Percentiles rank a stretch among this genome's conserved stretches.
Evolutionary conservation across 2,329 filamentous ascomycete species (phyloP).

Genomic region (Elsinoe fawcettii): DNA sequence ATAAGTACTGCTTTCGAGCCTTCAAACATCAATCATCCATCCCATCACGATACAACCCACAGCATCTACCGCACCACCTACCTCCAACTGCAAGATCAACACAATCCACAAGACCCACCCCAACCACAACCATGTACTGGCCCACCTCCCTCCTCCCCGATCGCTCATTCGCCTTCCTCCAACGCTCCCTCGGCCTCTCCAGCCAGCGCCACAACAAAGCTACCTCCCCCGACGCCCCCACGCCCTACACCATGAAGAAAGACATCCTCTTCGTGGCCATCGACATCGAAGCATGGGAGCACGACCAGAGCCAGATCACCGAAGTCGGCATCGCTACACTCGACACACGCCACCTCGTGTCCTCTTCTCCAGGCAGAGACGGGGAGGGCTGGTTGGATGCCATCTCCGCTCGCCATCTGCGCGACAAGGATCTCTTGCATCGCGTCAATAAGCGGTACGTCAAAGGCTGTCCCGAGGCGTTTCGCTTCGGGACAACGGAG

Average conservation of each 20-base stretch:
- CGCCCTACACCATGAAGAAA: conserved; percentile 63
- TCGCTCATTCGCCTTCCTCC: not conserved
- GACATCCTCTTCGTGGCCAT: conserved; percentile 66
- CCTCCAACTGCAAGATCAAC: not conserved
- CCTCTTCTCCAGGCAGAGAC: conserved; percentile 50
- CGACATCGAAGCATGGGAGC: conserved; percentile 61
- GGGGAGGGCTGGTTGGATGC: conserved; percentile 59
- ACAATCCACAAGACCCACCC: not conserved
- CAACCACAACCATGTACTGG: not conserved
- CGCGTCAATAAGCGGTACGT: conserved; percentile 21
- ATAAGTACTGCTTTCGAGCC: not conserved
- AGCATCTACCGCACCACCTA: not conserved
- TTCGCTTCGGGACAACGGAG: conserved; percentile 22
- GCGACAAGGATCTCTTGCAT: conserved; percentile 43
- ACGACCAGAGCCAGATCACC: conserved; percentile 56
- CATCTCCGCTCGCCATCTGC: conserved; percentile 67
- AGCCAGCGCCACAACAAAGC: not conserved
- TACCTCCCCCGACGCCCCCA: conserved; percentile 62
- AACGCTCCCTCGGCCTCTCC: conserved; percentile 1
- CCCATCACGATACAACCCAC: not conserved
- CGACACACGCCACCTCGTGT: conserved; percentile 56
- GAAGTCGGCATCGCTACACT: conserved; percentile 79
- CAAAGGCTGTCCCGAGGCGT: conserved; percentile 21
- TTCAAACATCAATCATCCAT: not conserved
- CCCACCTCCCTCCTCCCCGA: not conserved